Evolutionary conservation across 805 yeast genomes (phyloP).

Genomic region (Myxozyma sirexii): DNA sequence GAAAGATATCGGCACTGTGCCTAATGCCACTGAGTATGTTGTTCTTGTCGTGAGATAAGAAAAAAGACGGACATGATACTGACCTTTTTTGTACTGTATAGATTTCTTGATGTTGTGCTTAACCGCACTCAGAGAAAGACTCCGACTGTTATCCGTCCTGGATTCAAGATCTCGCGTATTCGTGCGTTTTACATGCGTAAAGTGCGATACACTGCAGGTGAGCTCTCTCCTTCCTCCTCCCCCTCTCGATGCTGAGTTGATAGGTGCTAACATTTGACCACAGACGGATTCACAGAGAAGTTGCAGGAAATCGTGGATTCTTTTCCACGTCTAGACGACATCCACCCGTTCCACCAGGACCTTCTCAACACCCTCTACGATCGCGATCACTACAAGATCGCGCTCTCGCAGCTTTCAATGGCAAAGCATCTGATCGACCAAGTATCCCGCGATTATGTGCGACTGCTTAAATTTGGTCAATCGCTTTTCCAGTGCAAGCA

Average conservation of each 20-base stretch:
- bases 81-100: background rate
- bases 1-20: slow-evolving; percentile 97
- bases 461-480: slow-evolving; percentile 95
- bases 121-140: slow-evolving; percentile 98
- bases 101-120: slow-evolving; percentile 87
- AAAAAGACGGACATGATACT: background rate
- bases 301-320: slow-evolving; percentile 81
- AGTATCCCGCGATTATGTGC: slow-evolving; percentile 91
- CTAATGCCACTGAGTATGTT: slow-evolving; percentile 72
- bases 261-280: background rate
- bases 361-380: slow-evolving; percentile 97
- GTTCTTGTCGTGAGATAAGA: slow-evolving; percentile 7
- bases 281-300: slow-evolving; percentile 86
- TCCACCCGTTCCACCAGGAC: slow-evolving; percentile 98
- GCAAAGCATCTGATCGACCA: slow-evolving; percentile 94
- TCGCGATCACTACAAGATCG: slow-evolving; percentile 96
- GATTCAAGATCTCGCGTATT: slow-evolving; percentile 94
- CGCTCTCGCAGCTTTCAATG: slow-evolving; percentile 89
- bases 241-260: background rate
- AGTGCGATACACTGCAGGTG: slow-evolving; percentile 86
- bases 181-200: slow-evolving; percentile 98
- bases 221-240: background rate
- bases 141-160: slow-evolving; percentile 97
- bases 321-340: slow-evolving; percentile 95
- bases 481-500: slow-evolving; percentile 98